Conservation (phyloP, 768 basidiomycete species). For the Xerocomellus amylosporus region DNA sequence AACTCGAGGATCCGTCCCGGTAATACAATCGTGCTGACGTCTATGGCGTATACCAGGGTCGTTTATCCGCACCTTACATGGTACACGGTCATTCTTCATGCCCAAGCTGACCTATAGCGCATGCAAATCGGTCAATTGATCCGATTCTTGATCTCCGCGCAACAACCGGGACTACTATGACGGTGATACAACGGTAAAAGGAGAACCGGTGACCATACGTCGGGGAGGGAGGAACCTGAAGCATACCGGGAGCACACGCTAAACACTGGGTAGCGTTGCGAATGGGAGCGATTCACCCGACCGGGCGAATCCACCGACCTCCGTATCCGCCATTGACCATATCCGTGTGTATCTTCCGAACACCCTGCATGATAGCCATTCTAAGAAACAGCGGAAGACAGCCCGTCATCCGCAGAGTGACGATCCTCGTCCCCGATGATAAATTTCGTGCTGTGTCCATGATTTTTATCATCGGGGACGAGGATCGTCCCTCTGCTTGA, state of each 20-base stretch:
- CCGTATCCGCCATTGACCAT: conserved; percentile 3
- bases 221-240: not conserved
- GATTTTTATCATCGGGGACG: not conserved
- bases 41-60: not conserved
- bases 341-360: not conserved
- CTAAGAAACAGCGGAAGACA: not conserved
- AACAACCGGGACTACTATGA: not conserved
- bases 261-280: not conserved
- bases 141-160: not conserved
- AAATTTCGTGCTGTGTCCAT: not conserved
- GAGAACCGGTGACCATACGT: not conserved
- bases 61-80: not conserved
- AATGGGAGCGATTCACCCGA: conserved; percentile 14
- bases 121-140: not conserved
- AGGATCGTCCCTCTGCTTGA: not conserved
- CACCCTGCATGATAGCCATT: not conserved
- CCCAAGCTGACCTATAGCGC: not conserved
- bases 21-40: conserved; percentile 5
- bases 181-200: not conserved
- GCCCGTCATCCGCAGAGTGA: not conserved
- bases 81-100: conserved; percentile 11
- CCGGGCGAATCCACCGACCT: conserved; percentile 7
- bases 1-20: conserved; percentile 13
- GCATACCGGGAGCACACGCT: not conserved
- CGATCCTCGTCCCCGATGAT: no score